Base-by-base conservation (phyloP, 805 yeast genomes). In the Spathaspora girioi region DNA sequence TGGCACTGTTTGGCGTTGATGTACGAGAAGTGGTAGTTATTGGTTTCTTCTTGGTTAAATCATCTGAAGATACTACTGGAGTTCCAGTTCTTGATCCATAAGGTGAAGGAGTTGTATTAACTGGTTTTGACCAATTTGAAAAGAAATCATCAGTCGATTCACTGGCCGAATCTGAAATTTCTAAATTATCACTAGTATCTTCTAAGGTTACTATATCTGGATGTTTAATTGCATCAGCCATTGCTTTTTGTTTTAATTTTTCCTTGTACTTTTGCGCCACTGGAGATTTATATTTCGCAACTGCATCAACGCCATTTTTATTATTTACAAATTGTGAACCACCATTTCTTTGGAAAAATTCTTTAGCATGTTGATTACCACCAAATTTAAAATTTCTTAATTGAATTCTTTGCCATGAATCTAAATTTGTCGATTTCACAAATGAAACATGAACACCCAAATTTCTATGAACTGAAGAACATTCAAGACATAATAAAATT, bases 401-500 rank as follows among this genome's bases (percentile, higher is more conserved):
- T 69, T 94, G 97, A 62, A 82, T 84, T 61, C 91, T 80, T 42
- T 92, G 85, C 99, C 99, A 94, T 67, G 90, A 88, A 70, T 94
- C 99, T 74, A 94, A 78, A 58, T 86, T 88, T 27, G 94, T 82
- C 27, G 97, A 89, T 67, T 91, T 89, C 53, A 94, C 98, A 75
- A 94, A 94, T 38, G 97, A 83, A 62, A 94, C 86, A 68, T 94
- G 99, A 38, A 92, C 97, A 53, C 99, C 99, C 71, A 94, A 71
- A 68, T 91, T 91, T 69, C 99, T 83, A 75, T 94, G 99, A 48
- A 87, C 90, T 3, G 98, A 92, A 49, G 97, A 88, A 69, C 99
- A 94, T 68, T 94, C 96, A 54, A 92, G 78, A 75, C 99, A 94
- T 53, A 94, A 73, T 66, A 92, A 81, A 48, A 92, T 88, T 50